Percentiles rank a stretch among this genome's conserved stretches.
These are phyloP conservation scores for Elsinoe batatas DNA, from an alignment of 2,329 filamentous ascomycete species.

Conservation along the genomic window DNA sequence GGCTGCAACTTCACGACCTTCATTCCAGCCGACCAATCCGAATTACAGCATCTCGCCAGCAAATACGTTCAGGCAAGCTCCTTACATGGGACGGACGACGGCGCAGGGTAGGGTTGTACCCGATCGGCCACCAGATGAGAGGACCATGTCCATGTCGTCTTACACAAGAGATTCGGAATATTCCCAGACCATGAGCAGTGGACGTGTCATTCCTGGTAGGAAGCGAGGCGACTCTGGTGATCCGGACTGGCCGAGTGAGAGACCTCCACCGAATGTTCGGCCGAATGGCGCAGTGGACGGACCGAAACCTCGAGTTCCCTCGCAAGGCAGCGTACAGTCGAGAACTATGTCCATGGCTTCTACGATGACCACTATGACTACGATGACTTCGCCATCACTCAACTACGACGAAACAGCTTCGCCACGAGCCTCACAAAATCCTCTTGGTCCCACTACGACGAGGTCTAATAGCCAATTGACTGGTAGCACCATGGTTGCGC, in stretches of 20 bases:
- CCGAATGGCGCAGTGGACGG: constrained; percentile 7
- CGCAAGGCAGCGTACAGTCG: constrained; percentile 36
- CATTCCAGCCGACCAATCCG: constrained; percentile 55
- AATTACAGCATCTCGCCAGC: constrained; percentile 55
- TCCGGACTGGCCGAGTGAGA: constrained; percentile 9
- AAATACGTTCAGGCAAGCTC: constrained; percentile 68
- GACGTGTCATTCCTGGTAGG: constrained; percentile 76
- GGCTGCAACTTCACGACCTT: constrained; percentile 63
- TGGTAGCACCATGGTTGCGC: constrained; percentile 43
- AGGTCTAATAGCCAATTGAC: constrained; percentile 32
- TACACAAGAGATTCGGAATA: constrained; percentile 69
- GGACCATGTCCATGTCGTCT: constrained; percentile 92
- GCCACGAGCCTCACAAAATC: constrained; percentile 21
- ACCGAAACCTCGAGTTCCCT: constrained; percentile 17
- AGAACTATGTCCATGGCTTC: constrained; percentile 92
- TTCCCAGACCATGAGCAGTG: constrained; percentile 83
- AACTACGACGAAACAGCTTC: constrained; percentile 19
- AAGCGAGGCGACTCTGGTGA: constrained; percentile 44
- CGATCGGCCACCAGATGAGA: constrained; percentile 72
- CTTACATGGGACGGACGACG: constrained; percentile 72
- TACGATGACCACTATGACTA: constrained; percentile 46
- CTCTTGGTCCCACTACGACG: constrained; percentile 20
- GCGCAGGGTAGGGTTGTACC: constrained; percentile 86
- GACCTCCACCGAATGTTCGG: constrained; percentile 11
- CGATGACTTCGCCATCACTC: neutral